These are phyloP conservation scores for Diaporthe eres DNA, from an alignment of 2,329 filamentous ascomycete genomes.

Conservation along the genomic window DNA sequence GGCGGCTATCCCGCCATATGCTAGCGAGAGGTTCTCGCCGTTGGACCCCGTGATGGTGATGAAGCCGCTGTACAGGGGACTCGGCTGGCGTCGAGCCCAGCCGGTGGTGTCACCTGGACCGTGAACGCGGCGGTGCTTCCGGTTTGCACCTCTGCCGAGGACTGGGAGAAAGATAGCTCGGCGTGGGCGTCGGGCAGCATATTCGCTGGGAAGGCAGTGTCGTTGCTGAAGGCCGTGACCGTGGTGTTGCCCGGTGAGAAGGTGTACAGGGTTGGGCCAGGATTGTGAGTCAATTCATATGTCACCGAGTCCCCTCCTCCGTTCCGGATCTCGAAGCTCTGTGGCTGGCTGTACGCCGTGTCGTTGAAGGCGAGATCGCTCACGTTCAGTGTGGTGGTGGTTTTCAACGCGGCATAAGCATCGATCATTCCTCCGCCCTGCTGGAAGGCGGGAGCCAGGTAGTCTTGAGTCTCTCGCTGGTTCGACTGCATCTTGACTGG, in stretches of 20 bases:
- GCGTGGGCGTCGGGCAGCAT: slow-evolving; percentile 42
- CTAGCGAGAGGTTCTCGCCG: slow-evolving; percentile 53
- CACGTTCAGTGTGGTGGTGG: slow-evolving; percentile 32
- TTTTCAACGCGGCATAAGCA: slow-evolving; percentile 20
- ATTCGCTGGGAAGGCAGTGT: slow-evolving; percentile 32
- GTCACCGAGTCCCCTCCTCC: slow-evolving; percentile 1
- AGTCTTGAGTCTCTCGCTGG: slow-evolving; percentile 22
- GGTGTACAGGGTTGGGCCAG: slow-evolving; percentile 28
- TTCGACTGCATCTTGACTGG: slow-evolving; percentile 36
- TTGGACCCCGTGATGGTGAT: slow-evolving; percentile 55
- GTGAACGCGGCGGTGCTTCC: slow-evolving; percentile 45
- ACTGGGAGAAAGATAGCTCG: slow-evolving; percentile 42
- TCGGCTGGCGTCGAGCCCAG: slow-evolving; percentile 46
- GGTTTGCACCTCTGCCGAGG: slow-evolving; percentile 46
- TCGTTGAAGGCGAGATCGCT: slow-evolving; percentile 35
- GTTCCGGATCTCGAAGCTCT: slow-evolving; percentile 30
- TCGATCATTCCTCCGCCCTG: slow-evolving; percentile 30
- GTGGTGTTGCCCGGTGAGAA: slow-evolving; percentile 19
- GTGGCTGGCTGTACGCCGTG: slow-evolving; percentile 9
- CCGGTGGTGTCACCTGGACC: slow-evolving; percentile 48
- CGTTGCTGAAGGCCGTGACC: slow-evolving; percentile 35
- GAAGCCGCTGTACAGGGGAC: slow-evolving; percentile 59
- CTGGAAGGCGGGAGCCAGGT: slow-evolving; percentile 23
- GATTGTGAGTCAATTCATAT: slow-evolving; percentile 6
- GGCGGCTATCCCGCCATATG: slow-evolving; percentile 55